Evolutionary conservation across 441 rosid species (phyloP).

Genomic region (Populus hybrid): DNA sequence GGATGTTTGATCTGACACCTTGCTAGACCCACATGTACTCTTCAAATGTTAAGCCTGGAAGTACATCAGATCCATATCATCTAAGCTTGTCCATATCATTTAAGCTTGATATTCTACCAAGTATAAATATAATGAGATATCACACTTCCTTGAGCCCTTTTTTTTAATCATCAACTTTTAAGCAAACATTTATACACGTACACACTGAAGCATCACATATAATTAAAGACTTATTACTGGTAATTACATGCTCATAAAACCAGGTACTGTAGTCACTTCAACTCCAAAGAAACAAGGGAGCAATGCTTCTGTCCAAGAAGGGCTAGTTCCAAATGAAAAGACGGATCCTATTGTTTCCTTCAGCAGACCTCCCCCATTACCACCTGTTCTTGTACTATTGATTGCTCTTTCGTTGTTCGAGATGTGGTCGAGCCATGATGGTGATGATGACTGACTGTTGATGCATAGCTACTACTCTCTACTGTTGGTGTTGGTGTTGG

Average conservation of each 20-base stretch:
- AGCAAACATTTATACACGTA: too few relatives aligned
- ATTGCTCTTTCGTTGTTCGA: constrained; percentile 52
- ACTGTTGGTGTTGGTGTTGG: too few relatives aligned
- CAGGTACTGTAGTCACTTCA: constrained; percentile 39
- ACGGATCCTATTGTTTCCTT: constrained; percentile 52
- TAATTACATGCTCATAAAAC: constrained; percentile 2
- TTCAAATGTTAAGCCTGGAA: too few relatives aligned
- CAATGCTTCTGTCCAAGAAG: constrained; percentile 16
- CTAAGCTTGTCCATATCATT: too few relatives aligned
- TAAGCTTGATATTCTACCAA: too few relatives aligned
- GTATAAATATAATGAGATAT: too few relatives aligned
- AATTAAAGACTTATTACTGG: not conserved
- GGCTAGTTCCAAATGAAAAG: constrained; percentile 22
- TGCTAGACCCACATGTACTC: accelerated
- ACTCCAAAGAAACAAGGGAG: constrained; percentile 37
- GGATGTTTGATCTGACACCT: too few relatives aligned
- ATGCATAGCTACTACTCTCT: not conserved
- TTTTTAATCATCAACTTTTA: too few relatives aligned
- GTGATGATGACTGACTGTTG: constrained; percentile 33
- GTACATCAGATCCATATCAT: too few relatives aligned
- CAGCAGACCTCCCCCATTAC: constrained; percentile 54
- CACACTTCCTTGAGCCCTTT: too few relatives aligned
- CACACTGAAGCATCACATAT: not conserved
- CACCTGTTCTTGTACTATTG: constrained; percentile 50
- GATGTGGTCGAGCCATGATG: constrained; percentile 41